These are phyloP conservation scores for Penicillium waksmanii DNA, from an alignment of 495 filamentous ascomycete genomes.

Conservation along the genomic window DNA sequence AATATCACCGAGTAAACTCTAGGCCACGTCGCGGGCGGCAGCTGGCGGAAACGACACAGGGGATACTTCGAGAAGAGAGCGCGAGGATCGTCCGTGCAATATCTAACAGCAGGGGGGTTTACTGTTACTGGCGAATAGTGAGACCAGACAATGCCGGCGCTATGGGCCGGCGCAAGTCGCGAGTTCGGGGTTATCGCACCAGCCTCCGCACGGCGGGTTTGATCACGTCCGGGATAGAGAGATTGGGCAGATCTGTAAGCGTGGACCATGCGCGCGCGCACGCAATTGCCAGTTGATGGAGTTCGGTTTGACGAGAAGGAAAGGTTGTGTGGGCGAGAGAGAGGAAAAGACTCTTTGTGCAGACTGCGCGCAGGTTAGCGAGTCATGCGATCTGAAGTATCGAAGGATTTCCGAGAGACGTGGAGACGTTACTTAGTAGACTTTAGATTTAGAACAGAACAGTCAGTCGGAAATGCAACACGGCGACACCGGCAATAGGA, in stretches of 20 bases:
- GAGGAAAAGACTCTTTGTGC: too few species aligned
- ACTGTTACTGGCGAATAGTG: background rate
- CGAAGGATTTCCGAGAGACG: background rate
- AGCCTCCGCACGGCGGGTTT: constrained; percentile 5
- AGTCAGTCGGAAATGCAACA: constrained; percentile 1
- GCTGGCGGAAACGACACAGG: too few species aligned
- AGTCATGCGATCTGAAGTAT: constrained; percentile 18
- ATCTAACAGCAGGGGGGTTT: background rate
- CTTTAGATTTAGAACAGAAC: background rate
- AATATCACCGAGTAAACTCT: too few species aligned
- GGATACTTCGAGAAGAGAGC: background rate
- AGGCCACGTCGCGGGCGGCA: too few species aligned
- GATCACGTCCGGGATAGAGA: too few species aligned
- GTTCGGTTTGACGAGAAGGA: too few species aligned
- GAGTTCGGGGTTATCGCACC: background rate
- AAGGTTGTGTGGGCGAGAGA: too few species aligned
- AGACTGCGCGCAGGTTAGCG: constrained; percentile 9
- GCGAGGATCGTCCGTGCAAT: constrained; percentile 1
- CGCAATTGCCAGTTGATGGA: too few species aligned
- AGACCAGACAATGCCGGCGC: constrained; percentile 1
- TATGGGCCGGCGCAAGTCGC: constrained; percentile 6
- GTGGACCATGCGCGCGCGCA: background rate
- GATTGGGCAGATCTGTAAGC: background rate
- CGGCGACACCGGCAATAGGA: constrained; percentile 3
- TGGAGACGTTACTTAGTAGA: background rate